Conservation (phyloP, 169 alveolate genomes). For the Cryptosporidium xiaoi region DNA sequence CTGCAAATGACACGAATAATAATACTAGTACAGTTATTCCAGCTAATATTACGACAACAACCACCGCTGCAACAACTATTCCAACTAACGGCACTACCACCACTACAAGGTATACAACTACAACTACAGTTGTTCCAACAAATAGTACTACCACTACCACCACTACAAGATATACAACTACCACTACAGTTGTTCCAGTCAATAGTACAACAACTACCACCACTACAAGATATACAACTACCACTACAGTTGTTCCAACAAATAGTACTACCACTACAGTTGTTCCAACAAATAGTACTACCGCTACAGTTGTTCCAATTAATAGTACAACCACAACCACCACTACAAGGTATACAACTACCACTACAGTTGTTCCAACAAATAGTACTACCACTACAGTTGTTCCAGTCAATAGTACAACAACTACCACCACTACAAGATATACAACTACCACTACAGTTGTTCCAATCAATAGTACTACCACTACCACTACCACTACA, state of each 20-base stretch:
- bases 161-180: not conserved
- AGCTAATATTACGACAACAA: too few species aligned
- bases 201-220: not conserved
- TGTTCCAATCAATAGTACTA: not conserved
- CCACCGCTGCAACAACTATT: too few species aligned
- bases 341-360: not conserved
- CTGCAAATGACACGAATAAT: not conserved
- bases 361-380: constrained; percentile 8
- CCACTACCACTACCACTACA: constrained; percentile 12
- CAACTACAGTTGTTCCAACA: not conserved
- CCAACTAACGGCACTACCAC: not conserved
- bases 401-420: not conserved
- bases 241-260: not conserved
- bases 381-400: constrained; percentile 11
- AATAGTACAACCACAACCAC: constrained; percentile 21
- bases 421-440: constrained; percentile 3
- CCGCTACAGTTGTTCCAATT: constrained; percentile 1
- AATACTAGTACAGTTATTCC: too few species aligned
- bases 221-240: not conserved
- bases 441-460: constrained; percentile 17
- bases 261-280: not conserved
- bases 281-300: not conserved
- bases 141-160: not conserved
- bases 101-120: not conserved
- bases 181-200: not conserved